Evolutionary conservation across 352 stramenopile genomes (phyloP), one percentile per base, ranked within the genome.

Genomic region (Globisporangium canariense): DNA sequence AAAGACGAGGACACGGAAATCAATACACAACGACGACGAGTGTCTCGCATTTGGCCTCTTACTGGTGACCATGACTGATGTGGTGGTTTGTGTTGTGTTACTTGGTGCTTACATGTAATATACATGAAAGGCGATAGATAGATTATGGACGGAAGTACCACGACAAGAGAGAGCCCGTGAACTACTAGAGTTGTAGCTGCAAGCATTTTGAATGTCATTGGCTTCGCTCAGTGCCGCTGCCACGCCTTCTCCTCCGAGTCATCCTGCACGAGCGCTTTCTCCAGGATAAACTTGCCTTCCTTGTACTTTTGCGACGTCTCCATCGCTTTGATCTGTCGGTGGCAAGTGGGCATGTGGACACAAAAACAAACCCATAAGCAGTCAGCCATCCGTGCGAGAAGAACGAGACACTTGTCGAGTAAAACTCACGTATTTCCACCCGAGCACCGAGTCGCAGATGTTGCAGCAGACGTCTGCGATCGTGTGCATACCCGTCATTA

Each of bases 261-360:
- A 57, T 93, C 82, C 53, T 90, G 70, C 18, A 93, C 79, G n/a
- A 91, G 69, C 36, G 81, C 79, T 22, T 81, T 70, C 67, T 93
- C 85, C 74, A 93, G 85, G 61, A 91, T 91, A 60, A 87, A 93
- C 68, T 89, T 90, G 65, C 82, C 85, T 75, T 93, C 85, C 63
- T 91, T 93, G 82, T 93, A 93, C 68, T 89, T 88, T 70, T 93
- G 85, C 52, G 85, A 87, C 45, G 56, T 52, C 73, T 93, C 85
- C 81, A 90, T 91, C 30, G 85, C 85, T 50, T 88, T 88, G 62
- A 93, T 64, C 85, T 93, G 65, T 3, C 34, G 46, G 0, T 28
- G 5, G 0, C 65, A 28, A 16, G 46, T 61, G 22, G n/a, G 65
- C 41, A 67, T 13, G 25, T 28, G 25, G 25, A 28, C 25, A 28